Percentiles rank a stretch among this genome's conserved stretches.
These are phyloP conservation scores for Prinsepia uniflora DNA, from an alignment of 306 rosid genomes.

Conservation along the genomic window DNA sequence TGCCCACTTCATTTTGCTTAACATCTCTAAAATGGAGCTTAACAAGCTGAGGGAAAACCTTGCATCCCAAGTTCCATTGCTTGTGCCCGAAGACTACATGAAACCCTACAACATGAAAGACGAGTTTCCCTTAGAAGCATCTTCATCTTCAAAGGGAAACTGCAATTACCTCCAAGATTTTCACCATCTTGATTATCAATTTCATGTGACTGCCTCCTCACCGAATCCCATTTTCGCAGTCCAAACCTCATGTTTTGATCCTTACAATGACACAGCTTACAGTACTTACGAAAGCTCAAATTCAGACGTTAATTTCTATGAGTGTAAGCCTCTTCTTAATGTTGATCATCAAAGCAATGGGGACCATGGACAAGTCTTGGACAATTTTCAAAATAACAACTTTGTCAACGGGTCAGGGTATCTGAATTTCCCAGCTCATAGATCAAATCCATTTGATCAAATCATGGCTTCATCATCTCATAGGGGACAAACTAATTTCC, in stretches of 20 bases:
- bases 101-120: constrained; percentile 39
- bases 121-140: constrained; percentile 37
- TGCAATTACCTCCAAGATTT: constrained; percentile 59
- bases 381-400: constrained; percentile 37
- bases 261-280: constrained; percentile 29
- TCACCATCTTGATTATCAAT: constrained; percentile 38
- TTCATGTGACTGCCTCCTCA: constrained; percentile 35
- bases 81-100: constrained; percentile 34
- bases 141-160: constrained; percentile 41
- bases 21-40: constrained; percentile 46
- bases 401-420: constrained; percentile 21
- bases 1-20: neutral
- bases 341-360: constrained; percentile 26
- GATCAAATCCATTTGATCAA: constrained; percentile 32
- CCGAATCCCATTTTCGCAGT: constrained; percentile 44
- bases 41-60: constrained; percentile 36
- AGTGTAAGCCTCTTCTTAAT: constrained; percentile 43
- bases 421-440: constrained; percentile 35
- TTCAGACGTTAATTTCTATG: constrained; percentile 32
- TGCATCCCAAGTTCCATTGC: constrained; percentile 28
- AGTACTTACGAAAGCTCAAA: constrained; percentile 22
- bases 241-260: constrained; percentile 39
- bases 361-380: constrained; percentile 45
- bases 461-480: constrained; percentile 24
- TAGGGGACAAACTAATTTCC: constrained; percentile 25